Evolutionary conservation across 352 stramenopile genomes (phyloP).

Genomic region (Phytophthora litchii): DNA sequence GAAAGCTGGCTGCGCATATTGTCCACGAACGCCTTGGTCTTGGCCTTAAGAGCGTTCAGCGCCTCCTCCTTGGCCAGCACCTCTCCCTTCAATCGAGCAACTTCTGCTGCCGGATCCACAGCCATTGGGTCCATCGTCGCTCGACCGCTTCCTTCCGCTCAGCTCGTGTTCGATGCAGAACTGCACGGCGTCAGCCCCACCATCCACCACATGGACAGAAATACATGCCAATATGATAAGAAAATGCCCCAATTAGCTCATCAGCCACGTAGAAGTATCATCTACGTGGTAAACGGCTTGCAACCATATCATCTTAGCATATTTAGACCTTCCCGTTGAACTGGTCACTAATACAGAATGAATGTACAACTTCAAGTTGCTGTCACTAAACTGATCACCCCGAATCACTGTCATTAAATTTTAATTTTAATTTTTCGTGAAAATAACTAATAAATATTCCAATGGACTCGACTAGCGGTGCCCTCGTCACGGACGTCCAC

Average conservation of each 20-base stretch:
- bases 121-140: conserved; percentile 24
- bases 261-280: background rate
- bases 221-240: conserved; percentile 20
- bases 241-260: conserved; percentile 29
- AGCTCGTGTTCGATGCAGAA: conserved; percentile 27
- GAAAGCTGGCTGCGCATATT: conserved; percentile 72
- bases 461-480: conserved; percentile 29
- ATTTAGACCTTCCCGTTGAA: conserved; percentile 27
- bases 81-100: conserved; percentile 62
- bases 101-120: conserved; percentile 45
- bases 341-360: conserved; percentile 11
- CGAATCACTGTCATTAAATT: background rate
- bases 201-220: conserved; percentile 18
- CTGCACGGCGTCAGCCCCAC: conserved; percentile 6
- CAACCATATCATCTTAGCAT: too few relatives aligned
- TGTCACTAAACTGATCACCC: conserved; percentile 1
- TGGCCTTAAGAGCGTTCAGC: conserved; percentile 82
- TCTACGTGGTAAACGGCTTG: background rate
- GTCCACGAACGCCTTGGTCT: conserved; percentile 86
- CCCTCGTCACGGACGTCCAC: conserved; percentile 55
- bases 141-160: conserved; percentile 12
- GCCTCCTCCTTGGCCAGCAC: conserved; percentile 78
- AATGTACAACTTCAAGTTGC: conserved; percentile 6
- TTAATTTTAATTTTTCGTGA: background rate
- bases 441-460: background rate